Base-by-base conservation (phyloP, 139 green algal species). In the Parachlorella kessleri region DNA sequence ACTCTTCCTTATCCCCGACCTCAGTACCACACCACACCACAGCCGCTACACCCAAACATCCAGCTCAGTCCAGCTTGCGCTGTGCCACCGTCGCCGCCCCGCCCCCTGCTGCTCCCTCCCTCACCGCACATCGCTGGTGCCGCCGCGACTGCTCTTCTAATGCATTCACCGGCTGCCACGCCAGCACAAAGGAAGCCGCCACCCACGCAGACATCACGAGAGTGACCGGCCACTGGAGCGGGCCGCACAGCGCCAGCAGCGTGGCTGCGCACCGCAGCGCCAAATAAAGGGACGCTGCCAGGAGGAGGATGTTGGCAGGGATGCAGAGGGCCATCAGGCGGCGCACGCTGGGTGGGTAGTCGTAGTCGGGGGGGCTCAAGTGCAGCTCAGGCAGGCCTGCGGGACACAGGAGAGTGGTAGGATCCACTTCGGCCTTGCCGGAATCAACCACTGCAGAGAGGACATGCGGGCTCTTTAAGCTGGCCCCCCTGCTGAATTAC, bases 371-470 rank as follows among this genome's bases (percentile, higher is more conserved):
- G 23, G 36, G 28, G n/a, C 9, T 1, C 7, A 35, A 6, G 21
- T 39, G 14, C 48, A 81, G 66, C 75, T 81, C 75, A 0, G 66
- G 66, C 75, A 81, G 48, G 66, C 66, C 75, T 81, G 66, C 66
- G 8, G n/a, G n/a, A 6, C 6, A 24, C 1, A 24, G 37, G 36
- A 32, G 7, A 3, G 64, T 69, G 64, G 6, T n/a, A 6, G 18
- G 28, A 39, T 18, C 24, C 4, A 3, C 21, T 6, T 69, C 30
- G 9, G 28, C 4, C n/a, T 9, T n/a, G 7, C 30, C 6, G 4
- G 30, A 32, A 24, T 10, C n/a, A 39, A 38, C 30, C 4, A 23
- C 8, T 66, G 55, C 7, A 66, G 18, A n/a, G n/a, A n/a, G n/a
- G n/a, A n/a, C n/a, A n/a, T n/a, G n/a, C n/a, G n/a, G n/a, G n/a